Evolutionary conservation across 2,329 filamentous ascomycete species (phyloP), one percentile per base, ranked within the genome.

Genomic region (Orbilia javanica): DNA sequence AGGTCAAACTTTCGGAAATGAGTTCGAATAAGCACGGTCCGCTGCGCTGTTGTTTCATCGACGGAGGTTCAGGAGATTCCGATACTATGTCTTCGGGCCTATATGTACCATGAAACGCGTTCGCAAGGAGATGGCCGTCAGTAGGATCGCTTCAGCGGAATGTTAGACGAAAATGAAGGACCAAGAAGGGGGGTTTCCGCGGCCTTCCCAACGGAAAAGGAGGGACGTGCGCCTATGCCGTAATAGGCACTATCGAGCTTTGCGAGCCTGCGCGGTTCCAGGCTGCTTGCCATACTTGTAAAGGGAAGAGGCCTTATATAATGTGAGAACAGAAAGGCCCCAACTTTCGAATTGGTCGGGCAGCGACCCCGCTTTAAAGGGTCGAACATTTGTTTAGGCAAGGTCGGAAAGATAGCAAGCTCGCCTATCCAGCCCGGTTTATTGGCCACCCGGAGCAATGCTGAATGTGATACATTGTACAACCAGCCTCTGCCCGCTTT

Each of bases 401-500:
- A 63, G 65, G 53, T 63, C 60, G 60, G 60, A 48, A 62, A 63
- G 67, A 73, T 66, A 65, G 69, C 69, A 64, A 52, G 66, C 66
- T 78, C 74, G 74, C 74, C 66, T 66, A 69, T 64, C 44, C 68
- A 72, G 53, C 67, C 46, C 52, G 67, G 46, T 72, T 72, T 62
- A 78, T 78, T 78, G 74, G 74, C 74, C 46, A 72, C 60, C 74
- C 66, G 67, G 69, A 71, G 67, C 67, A 67, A 64, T 78, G 63
- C 63, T 72, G 67, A 78, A 78, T 71, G 74, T 78, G 74, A 78
- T 78, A 67, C 74, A 67, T 72, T 64, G 67, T 72, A 34, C 67
- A 78, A 71, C 67, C 62, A 78, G 57, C 65, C 62, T 68, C 74
- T 64, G 52, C 67, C 74, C 53, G 55, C 52, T 64, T 78, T 57